These are phyloP conservation scores for Leccinum variicolor DNA, from an alignment of 768 basidiomycete genomes.

Conservation along the genomic window DNA sequence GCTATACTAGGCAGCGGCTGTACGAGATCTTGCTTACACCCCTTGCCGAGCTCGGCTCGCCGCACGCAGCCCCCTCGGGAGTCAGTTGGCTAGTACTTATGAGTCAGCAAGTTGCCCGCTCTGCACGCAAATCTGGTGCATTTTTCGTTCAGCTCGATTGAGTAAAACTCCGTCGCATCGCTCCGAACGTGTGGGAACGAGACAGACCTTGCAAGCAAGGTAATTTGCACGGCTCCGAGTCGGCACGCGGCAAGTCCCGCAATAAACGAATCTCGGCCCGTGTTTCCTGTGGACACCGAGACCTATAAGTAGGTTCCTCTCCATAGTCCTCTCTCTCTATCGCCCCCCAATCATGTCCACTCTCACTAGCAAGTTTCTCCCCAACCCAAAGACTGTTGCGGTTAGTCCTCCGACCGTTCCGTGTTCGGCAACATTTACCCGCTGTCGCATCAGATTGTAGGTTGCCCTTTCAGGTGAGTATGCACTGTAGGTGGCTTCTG, in stretches of 20 bases:
- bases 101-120: no score
- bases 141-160: no score
- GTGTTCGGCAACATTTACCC: slow-evolving; percentile 5
- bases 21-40: no score
- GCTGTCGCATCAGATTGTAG: slow-evolving; percentile 62
- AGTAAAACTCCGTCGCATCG: no score
- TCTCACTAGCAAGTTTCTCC: slow-evolving; percentile 28
- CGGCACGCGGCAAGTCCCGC: slow-evolving; percentile 10
- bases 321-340: background rate
- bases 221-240: no score
- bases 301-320: slow-evolving; percentile 1
- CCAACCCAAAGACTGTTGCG: slow-evolving; percentile 71
- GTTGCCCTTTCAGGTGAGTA: slow-evolving; percentile 91
- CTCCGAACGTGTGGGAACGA: no score
- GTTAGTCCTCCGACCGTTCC: slow-evolving; percentile 46
- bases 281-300: background rate
- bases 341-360: slow-evolving; percentile 17
- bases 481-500: background rate
- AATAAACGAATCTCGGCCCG: background rate
- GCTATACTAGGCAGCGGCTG: no score
- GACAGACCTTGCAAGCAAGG: no score
- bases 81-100: no score
- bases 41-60: no score
- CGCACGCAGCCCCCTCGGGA: no score
- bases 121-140: no score